A percentile compares a stretch with the other conserved stretches of the same genome.
These are phyloP conservation scores for Metschnikowia arizonensis DNA, from an alignment of 805 yeast genomes.

Conservation along the genomic window DNA sequence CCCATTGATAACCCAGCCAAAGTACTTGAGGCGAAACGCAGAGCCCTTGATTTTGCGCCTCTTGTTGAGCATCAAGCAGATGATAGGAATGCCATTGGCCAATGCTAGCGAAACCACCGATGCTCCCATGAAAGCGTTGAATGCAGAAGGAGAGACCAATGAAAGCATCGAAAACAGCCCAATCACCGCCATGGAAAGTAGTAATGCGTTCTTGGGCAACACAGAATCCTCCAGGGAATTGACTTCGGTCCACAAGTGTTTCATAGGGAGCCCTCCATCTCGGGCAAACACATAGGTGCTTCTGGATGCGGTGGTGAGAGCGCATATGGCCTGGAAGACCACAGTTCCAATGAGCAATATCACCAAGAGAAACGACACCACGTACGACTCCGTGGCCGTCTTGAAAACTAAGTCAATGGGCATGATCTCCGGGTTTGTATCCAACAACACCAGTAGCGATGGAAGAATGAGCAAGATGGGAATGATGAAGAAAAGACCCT, in stretches of 20 bases:
- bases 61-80: conserved; percentile 56
- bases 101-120: conserved; percentile 71
- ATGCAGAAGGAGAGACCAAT: conserved; percentile 66
- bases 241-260: conserved; percentile 61
- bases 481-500: conserved; percentile 67
- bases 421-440: conserved; percentile 58
- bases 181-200: conserved; percentile 60
- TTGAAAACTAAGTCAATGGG: conserved; percentile 78
- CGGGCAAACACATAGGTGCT: conserved; percentile 79
- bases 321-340: conserved; percentile 72
- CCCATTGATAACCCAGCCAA: conserved; percentile 63
- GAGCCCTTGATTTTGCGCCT: conserved; percentile 63
- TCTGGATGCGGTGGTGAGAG: conserved; percentile 77
- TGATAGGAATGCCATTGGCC: conserved; percentile 73
- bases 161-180: conserved; percentile 60
- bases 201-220: conserved; percentile 68
- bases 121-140: conserved; percentile 80
- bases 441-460: conserved; percentile 52
- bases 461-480: conserved; percentile 73
- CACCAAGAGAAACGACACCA: conserved; percentile 66
- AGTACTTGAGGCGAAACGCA: conserved; percentile 55
- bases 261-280: conserved; percentile 74
- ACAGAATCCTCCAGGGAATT: conserved; percentile 51
- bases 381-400: conserved; percentile 59
- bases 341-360: conserved; percentile 65